phyloP scores from a whole-genome alignment of 2,329 filamentous ascomycete species.

The Penicillium italicum region DNA sequence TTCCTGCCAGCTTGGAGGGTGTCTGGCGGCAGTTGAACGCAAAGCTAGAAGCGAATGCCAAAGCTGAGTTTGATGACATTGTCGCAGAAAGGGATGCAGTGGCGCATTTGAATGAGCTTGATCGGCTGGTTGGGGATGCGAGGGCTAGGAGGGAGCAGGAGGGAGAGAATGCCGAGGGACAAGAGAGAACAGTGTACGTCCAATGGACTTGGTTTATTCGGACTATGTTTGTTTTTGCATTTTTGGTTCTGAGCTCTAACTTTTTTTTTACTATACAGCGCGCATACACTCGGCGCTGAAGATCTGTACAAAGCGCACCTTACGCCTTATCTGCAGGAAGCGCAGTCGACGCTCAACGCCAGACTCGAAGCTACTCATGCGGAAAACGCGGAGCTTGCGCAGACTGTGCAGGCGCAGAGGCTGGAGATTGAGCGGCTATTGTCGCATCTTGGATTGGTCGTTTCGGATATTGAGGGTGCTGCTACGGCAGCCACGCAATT shows the following conservation, averaged over 20 bases:
- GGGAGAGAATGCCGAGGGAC: slow-evolving; percentile 29
- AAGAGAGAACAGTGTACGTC: slow-evolving; percentile 47
- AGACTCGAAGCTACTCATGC: slow-evolving; percentile 50
- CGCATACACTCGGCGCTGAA: slow-evolving; percentile 56
- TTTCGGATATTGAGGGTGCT: slow-evolving; percentile 55
- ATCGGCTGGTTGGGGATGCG: slow-evolving; percentile 58
- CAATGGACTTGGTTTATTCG: neutral
- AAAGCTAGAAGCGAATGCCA: slow-evolving; percentile 56
- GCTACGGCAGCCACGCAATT: slow-evolving; percentile 42
- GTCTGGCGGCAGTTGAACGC: slow-evolving; percentile 58
- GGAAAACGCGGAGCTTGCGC: slow-evolving; percentile 53
- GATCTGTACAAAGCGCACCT: slow-evolving; percentile 59
- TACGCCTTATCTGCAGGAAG: slow-evolving; percentile 52
- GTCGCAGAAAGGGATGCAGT: slow-evolving; percentile 56
- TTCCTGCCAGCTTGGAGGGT: slow-evolving; percentile 53
- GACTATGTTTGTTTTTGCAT: neutral
- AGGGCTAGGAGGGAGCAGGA: slow-evolving; percentile 48
- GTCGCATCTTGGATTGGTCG: slow-evolving; percentile 52
- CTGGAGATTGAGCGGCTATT: slow-evolving; percentile 56
- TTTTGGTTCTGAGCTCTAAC: slow-evolving; percentile 1
- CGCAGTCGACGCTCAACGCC: slow-evolving; percentile 48
- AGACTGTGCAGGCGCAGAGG: slow-evolving; percentile 52
- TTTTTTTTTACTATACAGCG: slow-evolving; percentile 36
- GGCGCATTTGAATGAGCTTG: slow-evolving; percentile 57
- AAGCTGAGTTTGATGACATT: slow-evolving; percentile 60